A percentile compares a stretch with the other conserved stretches of the same genome.
Conservation (phyloP, 164 flowering plant species). For the Macadamia tetraphylla region DNA sequence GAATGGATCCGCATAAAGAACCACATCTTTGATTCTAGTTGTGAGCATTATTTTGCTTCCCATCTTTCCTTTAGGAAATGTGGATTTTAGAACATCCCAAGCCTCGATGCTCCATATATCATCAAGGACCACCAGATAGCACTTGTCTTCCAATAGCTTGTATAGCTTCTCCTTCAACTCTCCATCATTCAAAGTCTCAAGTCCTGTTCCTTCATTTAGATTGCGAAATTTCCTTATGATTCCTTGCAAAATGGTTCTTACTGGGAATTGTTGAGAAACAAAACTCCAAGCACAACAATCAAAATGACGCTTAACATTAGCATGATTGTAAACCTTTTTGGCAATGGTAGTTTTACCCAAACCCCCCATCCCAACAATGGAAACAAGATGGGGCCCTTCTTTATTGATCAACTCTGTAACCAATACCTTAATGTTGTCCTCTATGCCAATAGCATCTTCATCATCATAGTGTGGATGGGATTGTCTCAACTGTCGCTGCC, state of each 20-base stretch:
- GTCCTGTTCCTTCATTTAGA: too few relatives aligned
- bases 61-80: neutral
- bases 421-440: neutral
- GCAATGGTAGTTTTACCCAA: neutral
- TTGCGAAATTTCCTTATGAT: too few relatives aligned
- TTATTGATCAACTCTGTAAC: neutral
- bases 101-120: slow-evolving; percentile 4
- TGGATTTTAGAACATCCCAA: neutral
- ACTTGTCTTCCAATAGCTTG: neutral
- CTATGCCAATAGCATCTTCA: neutral
- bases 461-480: neutral
- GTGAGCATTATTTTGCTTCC: slow-evolving; percentile 1
- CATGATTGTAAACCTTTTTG: neutral
- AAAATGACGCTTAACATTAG: neutral
- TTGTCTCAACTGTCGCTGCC: neutral
- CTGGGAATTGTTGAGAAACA: too few relatives aligned
- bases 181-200: too few relatives aligned
- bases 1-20: neutral
- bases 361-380: neutral
- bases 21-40: neutral
- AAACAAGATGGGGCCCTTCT: neutral
- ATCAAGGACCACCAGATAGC: slow-evolving; percentile 6
- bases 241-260: too few relatives aligned
- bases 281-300: neutral
- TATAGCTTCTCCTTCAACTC: too few relatives aligned